phyloP scores from a whole-genome alignment of 1,139 yeast species.

The Hemisphaericaspora xylofermentans region DNA sequence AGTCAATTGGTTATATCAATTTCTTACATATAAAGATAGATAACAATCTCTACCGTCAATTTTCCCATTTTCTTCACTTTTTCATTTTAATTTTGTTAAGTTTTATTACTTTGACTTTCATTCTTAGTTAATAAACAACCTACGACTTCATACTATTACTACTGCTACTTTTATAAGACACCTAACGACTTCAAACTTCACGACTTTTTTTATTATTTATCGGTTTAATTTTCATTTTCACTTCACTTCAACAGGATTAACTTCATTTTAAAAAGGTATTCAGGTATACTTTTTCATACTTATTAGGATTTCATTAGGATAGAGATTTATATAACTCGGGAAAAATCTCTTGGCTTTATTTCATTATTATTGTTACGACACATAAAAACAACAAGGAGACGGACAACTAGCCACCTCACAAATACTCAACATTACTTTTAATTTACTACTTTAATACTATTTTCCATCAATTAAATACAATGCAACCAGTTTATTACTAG shows the following conservation, averaged over 20 bases:
- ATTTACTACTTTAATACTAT: not conserved
- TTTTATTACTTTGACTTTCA: not conserved
- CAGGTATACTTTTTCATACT: not conserved
- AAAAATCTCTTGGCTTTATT: too few species aligned
- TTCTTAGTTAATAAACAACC: not conserved
- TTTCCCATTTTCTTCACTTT: too few species aligned
- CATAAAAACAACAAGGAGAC: not conserved
- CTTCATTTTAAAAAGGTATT: not conserved
- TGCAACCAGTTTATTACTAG: slow-evolving; percentile 1
- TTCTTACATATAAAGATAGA: not conserved
- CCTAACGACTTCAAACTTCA: not conserved
- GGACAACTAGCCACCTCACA: not conserved
- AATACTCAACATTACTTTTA: not conserved
- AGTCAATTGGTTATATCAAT: not conserved
- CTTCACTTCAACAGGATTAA: not conserved
- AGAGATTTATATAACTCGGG: too few species aligned
- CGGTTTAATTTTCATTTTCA: not conserved
- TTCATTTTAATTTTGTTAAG: not conserved
- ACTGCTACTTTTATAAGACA: not conserved
- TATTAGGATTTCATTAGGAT: not conserved
- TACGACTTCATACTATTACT: not conserved
- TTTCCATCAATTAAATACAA: too few species aligned
- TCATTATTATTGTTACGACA: not conserved
- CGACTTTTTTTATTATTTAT: not conserved
- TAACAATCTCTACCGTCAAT: not conserved